Conservation (phyloP, 768 basidiomycete genomes). For the Leucocoprinus birnbaumii region DNA sequence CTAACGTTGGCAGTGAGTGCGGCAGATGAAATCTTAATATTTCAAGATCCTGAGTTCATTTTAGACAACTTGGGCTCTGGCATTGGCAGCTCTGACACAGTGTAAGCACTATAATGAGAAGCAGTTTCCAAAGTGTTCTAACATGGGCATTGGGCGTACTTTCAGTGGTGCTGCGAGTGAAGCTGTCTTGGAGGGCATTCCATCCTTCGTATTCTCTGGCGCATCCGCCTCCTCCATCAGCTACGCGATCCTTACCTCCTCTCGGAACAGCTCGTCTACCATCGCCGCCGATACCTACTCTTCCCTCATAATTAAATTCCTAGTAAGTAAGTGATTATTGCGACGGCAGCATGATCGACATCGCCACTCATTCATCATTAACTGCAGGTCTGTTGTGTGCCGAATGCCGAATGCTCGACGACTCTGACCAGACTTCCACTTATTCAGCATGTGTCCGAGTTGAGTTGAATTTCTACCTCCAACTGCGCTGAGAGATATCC, state of each 20-base stretch:
- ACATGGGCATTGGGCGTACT: neutral
- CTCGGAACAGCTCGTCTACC: conserved; percentile 31
- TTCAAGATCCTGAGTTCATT: neutral
- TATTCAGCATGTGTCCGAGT: no score
- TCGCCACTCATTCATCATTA: no score
- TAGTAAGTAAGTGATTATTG: no score
- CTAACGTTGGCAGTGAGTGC: conserved; percentile 43
- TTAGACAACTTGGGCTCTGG: conserved; percentile 30
- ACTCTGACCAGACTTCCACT: no score
- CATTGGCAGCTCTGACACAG: conserved; percentile 35
- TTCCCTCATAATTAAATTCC: conserved; percentile 37
- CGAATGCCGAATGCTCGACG: no score
- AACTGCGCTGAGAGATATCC: no score
- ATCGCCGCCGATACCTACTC: conserved; percentile 40
- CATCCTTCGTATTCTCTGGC: conserved; percentile 47
- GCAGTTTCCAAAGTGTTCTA: no score
- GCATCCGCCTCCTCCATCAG: conserved; percentile 39
- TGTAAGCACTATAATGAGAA: no score
- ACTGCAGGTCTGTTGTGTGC: no score
- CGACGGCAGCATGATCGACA: no score
- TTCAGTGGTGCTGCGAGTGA: conserved; percentile 47
- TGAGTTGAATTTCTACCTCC: no score
- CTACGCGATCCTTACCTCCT: conserved; percentile 41
- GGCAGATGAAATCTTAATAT: no score
- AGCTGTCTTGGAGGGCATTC: conserved; percentile 45